These are phyloP conservation scores for Pseudogymnoascus sp. DNA, from an alignment of 2,329 filamentous ascomycete species.

Conservation along the genomic window DNA sequence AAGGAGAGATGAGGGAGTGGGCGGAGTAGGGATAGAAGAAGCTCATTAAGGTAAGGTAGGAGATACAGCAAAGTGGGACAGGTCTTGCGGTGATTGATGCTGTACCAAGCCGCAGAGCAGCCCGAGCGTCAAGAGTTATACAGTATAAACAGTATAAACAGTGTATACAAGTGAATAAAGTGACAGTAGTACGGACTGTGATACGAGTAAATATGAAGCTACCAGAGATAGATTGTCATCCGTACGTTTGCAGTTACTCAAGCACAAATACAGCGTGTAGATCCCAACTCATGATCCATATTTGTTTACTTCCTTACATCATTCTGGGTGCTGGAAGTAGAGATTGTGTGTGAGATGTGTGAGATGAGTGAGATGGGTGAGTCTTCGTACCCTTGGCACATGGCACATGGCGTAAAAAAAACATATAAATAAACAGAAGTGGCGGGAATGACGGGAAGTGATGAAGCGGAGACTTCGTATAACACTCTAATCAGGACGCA, in stretches of 20 bases:
- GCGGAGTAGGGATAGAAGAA: not conserved
- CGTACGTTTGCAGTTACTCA: not conserved
- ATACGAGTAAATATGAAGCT: not conserved
- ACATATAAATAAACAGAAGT: not conserved
- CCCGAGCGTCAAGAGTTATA: not conserved
- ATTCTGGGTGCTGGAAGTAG: not conserved
- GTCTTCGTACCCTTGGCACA: not conserved
- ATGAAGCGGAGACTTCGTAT: not conserved
- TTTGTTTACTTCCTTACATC: not conserved
- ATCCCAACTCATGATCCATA: not conserved
- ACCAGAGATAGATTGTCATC: not conserved
- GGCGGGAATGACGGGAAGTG: not conserved
- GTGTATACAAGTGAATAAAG: not conserved
- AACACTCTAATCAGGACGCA: not conserved
- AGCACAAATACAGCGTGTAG: not conserved
- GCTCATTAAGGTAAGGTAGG: not conserved
- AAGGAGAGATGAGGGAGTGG: not conserved
- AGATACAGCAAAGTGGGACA: not conserved
- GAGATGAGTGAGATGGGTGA: not conserved
- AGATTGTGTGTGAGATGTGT: not conserved
- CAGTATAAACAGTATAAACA: not conserved
- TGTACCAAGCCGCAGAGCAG: not conserved
- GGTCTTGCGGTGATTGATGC: not conserved
- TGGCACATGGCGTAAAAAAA: not conserved
- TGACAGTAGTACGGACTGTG: not conserved